These are phyloP conservation scores for Dipodascus albidus DNA, from an alignment of 805 yeast genomes.

Conservation along the genomic window DNA sequence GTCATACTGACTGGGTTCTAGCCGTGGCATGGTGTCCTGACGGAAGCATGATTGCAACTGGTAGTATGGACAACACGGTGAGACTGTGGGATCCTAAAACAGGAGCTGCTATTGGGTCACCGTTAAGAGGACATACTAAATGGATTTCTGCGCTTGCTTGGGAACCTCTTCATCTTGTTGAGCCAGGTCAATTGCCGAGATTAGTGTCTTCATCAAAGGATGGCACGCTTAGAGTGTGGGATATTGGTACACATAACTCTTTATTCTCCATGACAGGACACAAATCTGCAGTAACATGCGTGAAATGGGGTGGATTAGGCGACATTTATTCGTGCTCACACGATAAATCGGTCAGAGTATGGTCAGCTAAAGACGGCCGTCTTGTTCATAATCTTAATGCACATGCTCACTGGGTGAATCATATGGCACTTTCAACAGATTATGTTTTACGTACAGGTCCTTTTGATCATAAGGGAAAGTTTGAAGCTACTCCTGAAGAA, in stretches of 20 bases:
- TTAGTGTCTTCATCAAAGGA: constrained; percentile 87
- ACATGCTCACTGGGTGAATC: constrained; percentile 98
- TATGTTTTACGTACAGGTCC: constrained; percentile 80
- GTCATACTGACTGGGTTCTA: constrained; percentile 90
- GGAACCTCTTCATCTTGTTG: constrained; percentile 85
- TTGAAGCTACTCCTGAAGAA: constrained; percentile 31
- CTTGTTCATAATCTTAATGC: constrained; percentile 69
- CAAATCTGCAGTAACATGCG: constrained; percentile 80
- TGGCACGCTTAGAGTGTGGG: constrained; percentile 85
- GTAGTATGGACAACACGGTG: constrained; percentile 86
- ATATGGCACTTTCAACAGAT: constrained; percentile 83
- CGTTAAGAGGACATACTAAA: constrained; percentile 72
- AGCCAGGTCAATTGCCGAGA: constrained; percentile 45
- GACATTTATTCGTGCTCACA: constrained; percentile 83
- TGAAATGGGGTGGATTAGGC: constrained; percentile 93
- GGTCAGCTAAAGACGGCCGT: constrained; percentile 76
- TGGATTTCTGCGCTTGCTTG: constrained; percentile 85
- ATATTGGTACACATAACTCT: constrained; percentile 56
- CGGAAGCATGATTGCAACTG: constrained; percentile 86
- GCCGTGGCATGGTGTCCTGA: constrained; percentile 89
- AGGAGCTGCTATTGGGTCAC: constrained; percentile 64
- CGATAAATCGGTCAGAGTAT: constrained; percentile 84
- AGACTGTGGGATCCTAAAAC: constrained; percentile 75
- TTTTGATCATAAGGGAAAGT: constrained; percentile 58
- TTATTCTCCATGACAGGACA: constrained; percentile 75